These are phyloP conservation scores for Hypoxylon sp. DNA, from an alignment of 2,329 filamentous ascomycete genomes.

Conservation along the genomic window DNA sequence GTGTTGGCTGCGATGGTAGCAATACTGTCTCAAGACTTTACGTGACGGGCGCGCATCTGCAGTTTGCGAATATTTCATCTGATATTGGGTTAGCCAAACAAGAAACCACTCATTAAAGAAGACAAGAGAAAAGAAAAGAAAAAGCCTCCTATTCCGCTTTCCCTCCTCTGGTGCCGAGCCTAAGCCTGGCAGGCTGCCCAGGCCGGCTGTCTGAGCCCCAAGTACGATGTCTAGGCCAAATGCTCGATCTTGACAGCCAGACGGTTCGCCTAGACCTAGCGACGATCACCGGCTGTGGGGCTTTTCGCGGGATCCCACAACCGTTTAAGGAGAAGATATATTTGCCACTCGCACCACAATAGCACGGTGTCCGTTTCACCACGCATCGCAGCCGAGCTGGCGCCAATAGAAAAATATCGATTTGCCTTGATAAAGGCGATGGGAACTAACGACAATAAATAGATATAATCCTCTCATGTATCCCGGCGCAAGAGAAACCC, in stretches of 20 bases:
- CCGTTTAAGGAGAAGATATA: slow-evolving; percentile 4
- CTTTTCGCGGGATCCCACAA: slow-evolving; percentile 15
- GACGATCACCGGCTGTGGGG: slow-evolving; percentile 28
- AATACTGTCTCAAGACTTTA: too few species aligned
- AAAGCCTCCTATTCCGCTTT: background rate
- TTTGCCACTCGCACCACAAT: slow-evolving; percentile 26
- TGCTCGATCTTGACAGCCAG: slow-evolving; percentile 35
- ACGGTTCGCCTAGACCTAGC: slow-evolving; percentile 31
- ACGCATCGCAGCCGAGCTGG: slow-evolving; percentile 18
- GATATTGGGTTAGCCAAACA: too few species aligned
- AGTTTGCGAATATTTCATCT: too few species aligned
- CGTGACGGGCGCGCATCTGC: too few species aligned
- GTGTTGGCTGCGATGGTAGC: too few species aligned
- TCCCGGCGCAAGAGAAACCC: background rate
- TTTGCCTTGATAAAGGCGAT: background rate
- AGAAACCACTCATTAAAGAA: too few species aligned
- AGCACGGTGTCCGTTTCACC: slow-evolving; percentile 21
- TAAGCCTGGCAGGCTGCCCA: background rate
- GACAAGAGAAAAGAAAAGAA: background rate
- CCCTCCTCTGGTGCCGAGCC: slow-evolving; percentile 10
- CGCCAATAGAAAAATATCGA: slow-evolving; percentile 1
- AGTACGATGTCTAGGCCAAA: slow-evolving; percentile 34
- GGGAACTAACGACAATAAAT: background rate
- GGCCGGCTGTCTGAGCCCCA: slow-evolving; percentile 3
- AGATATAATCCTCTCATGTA: background rate